Conservation (phyloP, 257 asterid species). For the Nicotiana sylvestris region DNA sequence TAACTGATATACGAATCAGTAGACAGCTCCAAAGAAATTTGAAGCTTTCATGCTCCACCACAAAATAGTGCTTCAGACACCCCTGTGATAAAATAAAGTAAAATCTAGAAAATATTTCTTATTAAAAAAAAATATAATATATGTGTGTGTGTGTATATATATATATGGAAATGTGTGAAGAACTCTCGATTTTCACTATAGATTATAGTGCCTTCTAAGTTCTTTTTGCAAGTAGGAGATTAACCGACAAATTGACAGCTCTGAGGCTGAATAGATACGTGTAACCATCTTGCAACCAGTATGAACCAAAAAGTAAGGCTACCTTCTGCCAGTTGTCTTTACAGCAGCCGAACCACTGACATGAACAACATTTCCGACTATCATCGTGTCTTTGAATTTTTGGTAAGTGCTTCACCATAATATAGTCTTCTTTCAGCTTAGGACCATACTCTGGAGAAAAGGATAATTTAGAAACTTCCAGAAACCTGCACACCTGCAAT, state of each 20-base stretch:
- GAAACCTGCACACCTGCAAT: constrained; percentile 76
- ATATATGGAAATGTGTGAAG: neutral
- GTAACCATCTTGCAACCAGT: neutral
- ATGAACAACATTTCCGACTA: constrained; percentile 53
- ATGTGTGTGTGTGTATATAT: neutral
- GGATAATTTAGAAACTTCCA: constrained; percentile 88
- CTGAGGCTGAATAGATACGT: neutral
- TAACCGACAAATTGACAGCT: neutral
- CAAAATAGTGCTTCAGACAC: neutral
- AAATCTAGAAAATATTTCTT: neutral
- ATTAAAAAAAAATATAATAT: too few relatives aligned
- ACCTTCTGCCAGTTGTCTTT: constrained; percentile 99
- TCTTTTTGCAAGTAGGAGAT: neutral
- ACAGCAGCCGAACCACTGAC: constrained; percentile 74
- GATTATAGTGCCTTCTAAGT: neutral
- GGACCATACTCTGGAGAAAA: constrained; percentile 95
- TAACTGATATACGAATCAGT: neutral
- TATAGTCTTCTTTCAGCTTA: constrained; percentile 82
- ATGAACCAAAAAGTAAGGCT: constrained; percentile 17
- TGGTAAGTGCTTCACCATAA: constrained; percentile 89
- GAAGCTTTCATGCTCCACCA: neutral
- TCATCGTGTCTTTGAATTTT: constrained; percentile 31
- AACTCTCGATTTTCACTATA: neutral
- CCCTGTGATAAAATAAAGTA: neutral
- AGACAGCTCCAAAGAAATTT: constrained; percentile 4